Percentiles rank a stretch among this genome's conserved stretches.
Evolutionary conservation across 495 filamentous ascomycete genomes (phyloP).

Genomic region (Penicillium longicatenatum): DNA sequence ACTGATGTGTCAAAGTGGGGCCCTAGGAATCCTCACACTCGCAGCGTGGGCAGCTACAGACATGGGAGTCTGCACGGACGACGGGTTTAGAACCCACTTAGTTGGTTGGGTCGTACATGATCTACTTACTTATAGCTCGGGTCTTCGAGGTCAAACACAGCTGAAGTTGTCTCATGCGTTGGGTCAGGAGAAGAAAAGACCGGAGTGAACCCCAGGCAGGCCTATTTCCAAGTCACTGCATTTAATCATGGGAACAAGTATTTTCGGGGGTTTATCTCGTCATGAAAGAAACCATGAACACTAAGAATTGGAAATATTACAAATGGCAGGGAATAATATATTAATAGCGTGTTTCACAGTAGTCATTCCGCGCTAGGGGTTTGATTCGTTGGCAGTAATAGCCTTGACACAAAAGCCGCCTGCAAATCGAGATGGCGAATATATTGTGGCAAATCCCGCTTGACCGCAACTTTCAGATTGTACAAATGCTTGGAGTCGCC

Average conservation of each 20-base stretch:
- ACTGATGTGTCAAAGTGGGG: conserved; percentile 15
- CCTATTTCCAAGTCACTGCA: not conserved
- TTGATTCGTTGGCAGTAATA: conserved; percentile 8
- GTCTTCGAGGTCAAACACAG: not conserved
- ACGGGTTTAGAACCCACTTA: conserved; percentile 15
- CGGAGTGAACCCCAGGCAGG: not conserved
- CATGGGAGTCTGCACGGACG: conserved; percentile 24
- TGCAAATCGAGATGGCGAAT: not conserved
- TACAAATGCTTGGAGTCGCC: conserved; percentile 17
- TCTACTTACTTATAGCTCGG: conserved; percentile 5
- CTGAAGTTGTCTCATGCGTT: conserved; percentile 1
- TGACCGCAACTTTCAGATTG: conserved; percentile 25
- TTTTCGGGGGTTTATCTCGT: not conserved
- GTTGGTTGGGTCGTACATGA: conserved; percentile 14
- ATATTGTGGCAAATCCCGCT: conserved; percentile 21
- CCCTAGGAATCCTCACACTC: conserved; percentile 16
- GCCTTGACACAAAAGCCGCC: conserved; percentile 1
- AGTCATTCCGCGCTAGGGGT: not conserved
- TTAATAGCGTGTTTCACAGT: not conserved
- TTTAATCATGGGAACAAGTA: not conserved
- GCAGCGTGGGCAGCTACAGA: conserved; percentile 12
- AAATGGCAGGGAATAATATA: conserved; percentile 7
- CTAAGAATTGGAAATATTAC: not conserved
- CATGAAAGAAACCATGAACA: not conserved
- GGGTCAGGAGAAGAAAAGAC: not conserved